Conservation (phyloP, 2,329 filamentous ascomycete species). For the Sporothrix curviconia region DNA sequence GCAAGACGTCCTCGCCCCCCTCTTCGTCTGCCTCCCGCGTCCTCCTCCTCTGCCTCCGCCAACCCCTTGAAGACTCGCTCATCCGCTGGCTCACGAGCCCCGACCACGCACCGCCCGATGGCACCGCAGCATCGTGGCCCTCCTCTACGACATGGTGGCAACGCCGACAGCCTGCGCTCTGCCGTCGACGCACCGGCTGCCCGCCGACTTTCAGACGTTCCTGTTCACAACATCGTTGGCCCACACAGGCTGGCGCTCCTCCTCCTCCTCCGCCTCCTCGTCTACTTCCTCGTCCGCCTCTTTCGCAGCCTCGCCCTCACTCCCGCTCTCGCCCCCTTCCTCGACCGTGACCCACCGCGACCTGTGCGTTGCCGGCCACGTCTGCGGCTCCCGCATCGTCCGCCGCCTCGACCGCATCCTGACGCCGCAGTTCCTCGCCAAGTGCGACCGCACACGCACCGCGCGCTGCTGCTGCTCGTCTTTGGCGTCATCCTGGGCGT, state of each 20-base stretch:
- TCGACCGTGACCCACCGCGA: conserved; percentile 19
- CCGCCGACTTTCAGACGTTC: conserved; percentile 25
- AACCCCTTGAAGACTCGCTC: conserved; percentile 24
- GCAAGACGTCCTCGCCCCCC: not conserved
- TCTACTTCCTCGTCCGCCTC: no score
- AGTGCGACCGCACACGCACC: conserved; percentile 21
- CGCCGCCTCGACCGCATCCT: conserved; percentile 26
- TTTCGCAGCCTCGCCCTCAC: no score
- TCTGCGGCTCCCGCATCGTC: conserved; percentile 25
- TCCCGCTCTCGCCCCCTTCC: no score
- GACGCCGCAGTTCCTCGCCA: conserved; percentile 26
- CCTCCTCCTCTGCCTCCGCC: not conserved
- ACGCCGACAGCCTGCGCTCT: conserved; percentile 19
- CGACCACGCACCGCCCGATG: conserved; percentile 22
- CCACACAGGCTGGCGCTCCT: conserved; percentile 21
- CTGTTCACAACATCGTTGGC: conserved; percentile 25
- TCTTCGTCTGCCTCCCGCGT: not conserved
- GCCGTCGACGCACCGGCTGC: conserved; percentile 21
- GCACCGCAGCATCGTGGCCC: conserved; percentile 25
- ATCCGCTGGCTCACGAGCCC: conserved; percentile 25
- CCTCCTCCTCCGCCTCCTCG: no score
- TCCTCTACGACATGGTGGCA: conserved; percentile 23
- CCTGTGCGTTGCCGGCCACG: conserved; percentile 22
- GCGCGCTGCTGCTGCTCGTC: conserved; percentile 26
- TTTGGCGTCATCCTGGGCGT: conserved; percentile 26